Evolutionary conservation across 192 early-diverging fungal species (phyloP), one percentile per base, ranked within the genome.

Genomic region (Allomyces macrogynus): DNA sequence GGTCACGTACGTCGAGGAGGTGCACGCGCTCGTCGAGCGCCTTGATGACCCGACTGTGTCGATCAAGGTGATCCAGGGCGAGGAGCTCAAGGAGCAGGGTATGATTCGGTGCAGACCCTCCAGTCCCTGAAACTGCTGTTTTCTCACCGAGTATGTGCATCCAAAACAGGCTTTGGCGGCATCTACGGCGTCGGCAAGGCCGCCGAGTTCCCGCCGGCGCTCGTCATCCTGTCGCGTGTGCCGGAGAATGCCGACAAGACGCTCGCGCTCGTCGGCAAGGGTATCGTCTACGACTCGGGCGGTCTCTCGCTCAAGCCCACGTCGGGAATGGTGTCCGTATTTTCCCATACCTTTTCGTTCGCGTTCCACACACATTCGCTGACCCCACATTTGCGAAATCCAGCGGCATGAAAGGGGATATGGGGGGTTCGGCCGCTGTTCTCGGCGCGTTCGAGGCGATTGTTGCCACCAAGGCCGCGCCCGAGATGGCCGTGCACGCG

Each of bases 201-300:
- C 1, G 67, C 70, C 60, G 66, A 70, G 20, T 61, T 68, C 61
- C 77, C 75, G 25, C 78, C 80, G 8, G 72, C 71, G 16, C 69
- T 82, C 9, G 72, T 73, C 54, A 62, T 78, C 16, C 69, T 82
- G 10, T 66, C 64, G n/a, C 71, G 75, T 65, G 68, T 62, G 22
- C 76, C 76, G 16, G 60, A 57, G 12, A 68, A 62, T 1, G 67
- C 67, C 8, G 72, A 62, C 9, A 77, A 74, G 64, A 75, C 76
- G 12, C 61, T 78, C 11, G 74, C 73, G 23, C 77, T 72, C 66
- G 80, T 80, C 24, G 80, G 80, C 65, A 82, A 82, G 71, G 80
- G 80, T 20, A 80, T 81, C 65, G 74, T 78, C 12, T 82, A 74
- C 71, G 80, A 82, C 68, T 77, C 78, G 27, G 76, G 74, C 40